Conservation (phyloP, 1,284 basidiomycete species). For the Malassezia brasiliensis region DNA sequence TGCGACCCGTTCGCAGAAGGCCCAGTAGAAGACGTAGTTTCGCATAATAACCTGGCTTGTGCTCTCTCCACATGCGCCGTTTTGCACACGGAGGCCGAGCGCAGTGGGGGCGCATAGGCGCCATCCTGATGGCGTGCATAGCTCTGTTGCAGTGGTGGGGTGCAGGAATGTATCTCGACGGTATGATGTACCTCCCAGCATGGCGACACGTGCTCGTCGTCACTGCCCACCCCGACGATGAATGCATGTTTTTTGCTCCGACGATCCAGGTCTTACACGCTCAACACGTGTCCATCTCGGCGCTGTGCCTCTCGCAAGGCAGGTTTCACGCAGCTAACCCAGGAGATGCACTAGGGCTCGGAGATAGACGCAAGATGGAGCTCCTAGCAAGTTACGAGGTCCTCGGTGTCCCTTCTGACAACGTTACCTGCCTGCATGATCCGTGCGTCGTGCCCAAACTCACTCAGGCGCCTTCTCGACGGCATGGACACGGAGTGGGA, state of each 20-base stretch:
- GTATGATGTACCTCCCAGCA: not conserved
- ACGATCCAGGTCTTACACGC: slow-evolving; percentile 57
- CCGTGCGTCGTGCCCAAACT: slow-evolving; percentile 54
- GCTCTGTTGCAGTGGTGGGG: not conserved
- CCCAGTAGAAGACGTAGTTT: not conserved
- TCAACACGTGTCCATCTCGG: slow-evolving; percentile 45
- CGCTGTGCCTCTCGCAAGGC: slow-evolving; percentile 50
- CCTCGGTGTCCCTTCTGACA: slow-evolving; percentile 59
- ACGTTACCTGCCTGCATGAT: slow-evolving; percentile 61
- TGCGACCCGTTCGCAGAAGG: not conserved
- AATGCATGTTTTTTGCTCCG: slow-evolving; percentile 83
- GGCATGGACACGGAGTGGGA: slow-evolving; percentile 66
- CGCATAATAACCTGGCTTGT: not conserved
- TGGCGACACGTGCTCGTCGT: slow-evolving; percentile 54
- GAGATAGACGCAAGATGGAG: slow-evolving; percentile 59
- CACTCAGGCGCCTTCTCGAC: slow-evolving; percentile 57
- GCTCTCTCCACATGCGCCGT: not conserved
- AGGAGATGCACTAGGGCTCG: slow-evolving; percentile 73
- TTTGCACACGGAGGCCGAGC: too few relatives aligned
- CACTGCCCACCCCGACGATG: slow-evolving; percentile 83
- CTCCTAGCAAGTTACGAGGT: slow-evolving; percentile 52
- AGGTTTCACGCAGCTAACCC: not conserved
- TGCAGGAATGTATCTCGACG: not conserved
- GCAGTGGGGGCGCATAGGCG: not conserved
- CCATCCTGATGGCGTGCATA: not conserved